Base-by-base conservation (phyloP, 805 yeast species). In the Saturnispora ahearnii region DNA sequence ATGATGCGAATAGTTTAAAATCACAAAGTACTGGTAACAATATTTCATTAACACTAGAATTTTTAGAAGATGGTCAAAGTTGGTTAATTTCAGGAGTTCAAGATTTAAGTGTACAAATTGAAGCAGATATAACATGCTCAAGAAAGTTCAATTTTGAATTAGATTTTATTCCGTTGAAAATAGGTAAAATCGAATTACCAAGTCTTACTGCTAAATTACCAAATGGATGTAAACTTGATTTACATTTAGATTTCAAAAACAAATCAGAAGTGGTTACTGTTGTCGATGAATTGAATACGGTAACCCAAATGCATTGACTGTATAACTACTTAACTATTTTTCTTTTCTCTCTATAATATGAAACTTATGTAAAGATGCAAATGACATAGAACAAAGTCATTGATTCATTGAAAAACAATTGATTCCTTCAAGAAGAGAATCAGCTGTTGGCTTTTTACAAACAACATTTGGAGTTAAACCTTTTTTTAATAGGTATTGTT, bases 41-140 rank as follows among this genome's bases (percentile, higher is more conserved):
- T 9, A 44, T 60, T 28, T 42, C 51, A 11, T 52, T 67, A 26
- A 58, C 56, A 13, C 38, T 68, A 8, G 63, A 55, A 21, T 51
- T 65, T n/a, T 31, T 51, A 28, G 63, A 62, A 13, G 51, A 49
- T 53, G 96, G 88, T 12, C 62, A 53, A 24, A 76, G 73, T 47
- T 91, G 98, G 98, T 61, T 88, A 3, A 68, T 89, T 4, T 79
- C 87, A 5, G 98, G 98, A 0, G 72, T 76, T 53, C 79, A 79
- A 52, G 61, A 69, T 10, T 76, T 88, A 53, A 61, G 68, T 2
- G 64, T 74, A 5, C 69, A 64, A 12, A 38, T 63, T 28, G 50
- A 53, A 36, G 45, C 62, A 10, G 46, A 50, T 9, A 53, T 52
- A 9, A 51, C 52, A 3, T 41, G 47, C 6, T 30, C 45, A 7